Base-by-base conservation (phyloP, 2,329 filamentous ascomycete species). In the Diaporthe amygdali region DNA sequence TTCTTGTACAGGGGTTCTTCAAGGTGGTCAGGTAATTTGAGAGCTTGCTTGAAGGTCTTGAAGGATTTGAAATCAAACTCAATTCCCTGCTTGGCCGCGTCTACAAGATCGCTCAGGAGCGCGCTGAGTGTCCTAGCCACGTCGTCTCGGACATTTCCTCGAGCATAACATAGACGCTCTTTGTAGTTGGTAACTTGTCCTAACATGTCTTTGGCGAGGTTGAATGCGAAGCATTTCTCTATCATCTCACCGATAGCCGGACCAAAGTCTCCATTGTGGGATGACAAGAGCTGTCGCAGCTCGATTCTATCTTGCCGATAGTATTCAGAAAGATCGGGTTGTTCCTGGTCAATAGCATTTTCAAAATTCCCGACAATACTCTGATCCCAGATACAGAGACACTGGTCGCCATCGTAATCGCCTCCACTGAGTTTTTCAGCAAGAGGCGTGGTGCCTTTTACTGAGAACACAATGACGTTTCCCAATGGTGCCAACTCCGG, bases 321-420 rank as follows among this genome's bases (percentile, higher is more conserved):
- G 15, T 87, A 86, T 8, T 79, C 70, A 8, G 87, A 82, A 0
- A 91, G 78, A 66, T 89, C 84, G 0, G 81, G 81, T 9, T 79
- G 68, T 1, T 77, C 39, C 0, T 87, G 88, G 7, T 86, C 79
- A 0, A 85, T 82, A 0, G 89, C 88, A 71, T 93, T 94, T 5
- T 76, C 74, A 74, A 96, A 96, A n/a, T 90, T 89, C 6, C 83
- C 75, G 0, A 94, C 92, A 3, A 96, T 86, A 0, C 82, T 80
- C 0, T 84, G 82, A 34, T 95, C 92, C 92, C 92, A 96, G 76
- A 92, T 94, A 0, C 94, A 81, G 92, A 93, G 95, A 5, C 93
- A 89, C n/a, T 83, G 87, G 73, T 96, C 94, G 0, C 94, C 94
- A 74, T 96, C 93, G 73, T 95, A 96, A 76, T 96, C 94, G 0